Conservation (phyloP, 2,329 filamentous ascomycete genomes). For the Diaporthe helianthi region DNA sequence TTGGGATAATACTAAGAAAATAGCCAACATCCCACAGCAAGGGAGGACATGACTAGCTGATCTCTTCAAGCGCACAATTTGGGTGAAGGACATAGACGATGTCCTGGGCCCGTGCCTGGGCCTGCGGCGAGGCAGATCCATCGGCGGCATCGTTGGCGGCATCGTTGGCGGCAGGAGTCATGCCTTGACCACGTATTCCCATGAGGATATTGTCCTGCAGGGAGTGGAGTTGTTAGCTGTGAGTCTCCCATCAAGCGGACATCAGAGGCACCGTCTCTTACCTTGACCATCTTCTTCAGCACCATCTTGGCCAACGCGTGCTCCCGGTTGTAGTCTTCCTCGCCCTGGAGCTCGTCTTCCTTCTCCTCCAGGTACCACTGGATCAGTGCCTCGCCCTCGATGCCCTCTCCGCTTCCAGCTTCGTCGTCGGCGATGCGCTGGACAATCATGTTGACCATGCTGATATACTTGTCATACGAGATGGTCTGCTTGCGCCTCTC, state of each 20-base stretch:
- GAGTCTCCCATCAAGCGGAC: not conserved
- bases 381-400: conserved; percentile 81
- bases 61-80: conserved; percentile 83
- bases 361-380: conserved; percentile 93
- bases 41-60: conserved; percentile 34
- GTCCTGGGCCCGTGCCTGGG: conserved; percentile 47
- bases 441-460: conserved; percentile 87
- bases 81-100: conserved; percentile 91
- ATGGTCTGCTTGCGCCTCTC: conserved; percentile 77
- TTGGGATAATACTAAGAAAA: not conserved
- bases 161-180: conserved; percentile 52
- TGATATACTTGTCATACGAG: conserved; percentile 93
- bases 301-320: conserved; percentile 80
- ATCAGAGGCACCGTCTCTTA: conserved; percentile 52
- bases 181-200: conserved; percentile 72
- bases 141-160: conserved; percentile 52
- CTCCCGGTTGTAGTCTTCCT: conserved; percentile 83
- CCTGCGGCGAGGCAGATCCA: conserved; percentile 49
- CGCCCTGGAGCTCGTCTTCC: conserved; percentile 79
- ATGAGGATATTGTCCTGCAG: conserved; percentile 86
- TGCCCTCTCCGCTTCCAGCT: conserved; percentile 75
- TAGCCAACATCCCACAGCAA: not conserved
- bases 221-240: conserved; percentile 40
- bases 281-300: conserved; percentile 94
- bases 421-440: conserved; percentile 86